Percentiles rank a stretch among this genome's conserved stretches.
Conservation (phyloP, 495 filamentous ascomycete species). For the Friedmanniomyces endolithicus region DNA sequence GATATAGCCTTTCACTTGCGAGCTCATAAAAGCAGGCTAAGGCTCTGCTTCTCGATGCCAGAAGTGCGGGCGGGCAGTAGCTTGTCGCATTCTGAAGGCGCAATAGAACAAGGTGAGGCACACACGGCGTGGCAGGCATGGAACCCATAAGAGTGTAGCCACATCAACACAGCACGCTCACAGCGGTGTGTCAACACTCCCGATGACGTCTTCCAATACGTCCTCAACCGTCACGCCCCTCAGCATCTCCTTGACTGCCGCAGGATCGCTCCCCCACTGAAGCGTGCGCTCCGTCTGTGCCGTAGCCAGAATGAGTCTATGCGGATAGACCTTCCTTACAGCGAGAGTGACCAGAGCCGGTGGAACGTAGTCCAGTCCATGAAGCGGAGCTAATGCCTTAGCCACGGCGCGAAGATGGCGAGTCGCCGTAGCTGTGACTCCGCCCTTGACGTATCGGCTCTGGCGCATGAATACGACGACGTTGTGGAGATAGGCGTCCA, state of each 20-base stretch:
- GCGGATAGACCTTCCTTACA: slow-evolving; percentile 76
- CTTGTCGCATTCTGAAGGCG: slow-evolving; percentile 47
- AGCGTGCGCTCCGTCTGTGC: slow-evolving; percentile 71
- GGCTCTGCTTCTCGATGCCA: slow-evolving; percentile 50
- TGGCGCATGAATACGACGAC: slow-evolving; percentile 72
- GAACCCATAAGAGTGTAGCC: not conserved
- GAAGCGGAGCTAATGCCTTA: slow-evolving; percentile 64
- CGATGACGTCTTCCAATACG: slow-evolving; percentile 73
- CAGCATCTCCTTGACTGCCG: slow-evolving; percentile 52
- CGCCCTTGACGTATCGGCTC: slow-evolving; percentile 69
- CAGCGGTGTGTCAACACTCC: slow-evolving; percentile 54
- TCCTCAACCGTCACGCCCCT: slow-evolving; percentile 58
- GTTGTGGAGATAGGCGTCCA: slow-evolving; percentile 71
- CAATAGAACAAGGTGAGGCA: no score
- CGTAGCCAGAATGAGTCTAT: slow-evolving; percentile 57
- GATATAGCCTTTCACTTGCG: slow-evolving; percentile 59
- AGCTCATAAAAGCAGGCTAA: slow-evolving; percentile 53
- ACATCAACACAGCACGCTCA: slow-evolving; percentile 26
- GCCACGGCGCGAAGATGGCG: slow-evolving; percentile 44
- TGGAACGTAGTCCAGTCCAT: slow-evolving; percentile 68
- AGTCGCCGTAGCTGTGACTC: slow-evolving; percentile 65
- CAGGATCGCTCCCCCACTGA: slow-evolving; percentile 79
- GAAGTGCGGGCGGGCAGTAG: slow-evolving; percentile 47
- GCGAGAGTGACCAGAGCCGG: slow-evolving; percentile 76
- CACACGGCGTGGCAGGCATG: no score